phyloP scores from a whole-genome alignment of 257 asterid species.

The Leptodermis oblonga region DNA sequence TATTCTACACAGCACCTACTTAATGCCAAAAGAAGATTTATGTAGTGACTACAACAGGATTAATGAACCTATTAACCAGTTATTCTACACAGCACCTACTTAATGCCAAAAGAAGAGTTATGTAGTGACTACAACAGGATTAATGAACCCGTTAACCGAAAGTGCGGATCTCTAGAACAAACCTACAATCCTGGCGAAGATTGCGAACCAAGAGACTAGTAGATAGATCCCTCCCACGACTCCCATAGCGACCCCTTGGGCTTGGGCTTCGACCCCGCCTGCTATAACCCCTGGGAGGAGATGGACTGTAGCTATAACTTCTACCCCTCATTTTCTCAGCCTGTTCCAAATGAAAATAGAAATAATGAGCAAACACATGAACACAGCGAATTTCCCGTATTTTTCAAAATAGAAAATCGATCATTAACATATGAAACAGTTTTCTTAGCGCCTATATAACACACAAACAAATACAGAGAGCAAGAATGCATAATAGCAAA shows the following conservation, averaged over 20 bases:
- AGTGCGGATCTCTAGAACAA: background rate
- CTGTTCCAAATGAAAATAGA: constrained; percentile 15
- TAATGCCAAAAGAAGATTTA: background rate
- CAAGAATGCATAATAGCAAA: background rate
- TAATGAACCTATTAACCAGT: background rate
- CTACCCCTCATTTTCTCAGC: constrained; percentile 45
- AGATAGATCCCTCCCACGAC: constrained; percentile 48
- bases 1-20: too few relatives aligned
- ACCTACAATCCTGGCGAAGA: constrained; percentile 74
- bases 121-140: background rate
- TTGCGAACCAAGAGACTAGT: constrained; percentile 80
- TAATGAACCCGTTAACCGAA: background rate
- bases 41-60: background rate
- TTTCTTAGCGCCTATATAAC: background rate
- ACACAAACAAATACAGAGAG: too few relatives aligned
- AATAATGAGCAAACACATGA: background rate
- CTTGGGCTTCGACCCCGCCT: constrained; percentile 52
- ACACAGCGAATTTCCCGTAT: background rate
- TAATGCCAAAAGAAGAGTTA: background rate
- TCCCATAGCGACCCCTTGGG: constrained; percentile 42
- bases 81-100: too few relatives aligned
- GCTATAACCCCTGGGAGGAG: constrained; percentile 50
- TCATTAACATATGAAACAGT: background rate
- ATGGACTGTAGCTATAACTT: constrained; percentile 66
- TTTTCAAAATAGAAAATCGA: background rate